Percentiles rank a stretch among this genome's conserved stretches.
These are phyloP conservation scores for Orobanche coerulescens DNA, from an alignment of 257 asterid genomes.

Conservation along the genomic window DNA sequence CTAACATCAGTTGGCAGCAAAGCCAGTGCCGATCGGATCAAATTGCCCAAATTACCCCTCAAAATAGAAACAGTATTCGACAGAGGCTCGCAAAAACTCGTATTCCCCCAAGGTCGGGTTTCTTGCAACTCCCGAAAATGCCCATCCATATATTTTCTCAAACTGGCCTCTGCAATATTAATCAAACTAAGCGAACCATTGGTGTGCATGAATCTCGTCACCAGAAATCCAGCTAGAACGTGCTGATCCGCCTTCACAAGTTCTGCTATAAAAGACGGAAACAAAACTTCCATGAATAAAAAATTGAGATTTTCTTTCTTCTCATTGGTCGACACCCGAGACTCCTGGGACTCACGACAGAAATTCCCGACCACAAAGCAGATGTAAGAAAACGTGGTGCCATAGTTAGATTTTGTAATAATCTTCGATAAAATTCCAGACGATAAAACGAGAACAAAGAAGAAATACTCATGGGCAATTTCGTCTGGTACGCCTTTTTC, in stretches of 20 bases:
- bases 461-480: slow-evolving; percentile 36
- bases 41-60: slow-evolving; percentile 35
- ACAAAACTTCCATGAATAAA: slow-evolving; percentile 46
- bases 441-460: slow-evolving; percentile 53
- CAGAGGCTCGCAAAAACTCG: slow-evolving; percentile 31
- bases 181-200: slow-evolving; percentile 61
- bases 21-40: slow-evolving; percentile 51
- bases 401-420: slow-evolving; percentile 44
- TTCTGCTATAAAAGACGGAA: slow-evolving; percentile 73
- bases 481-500: slow-evolving; percentile 47
- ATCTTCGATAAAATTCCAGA: slow-evolving; percentile 54
- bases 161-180: slow-evolving; percentile 60
- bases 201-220: slow-evolving; percentile 57
- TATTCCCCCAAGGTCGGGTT: slow-evolving; percentile 26
- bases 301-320: slow-evolving; percentile 6
- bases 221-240: slow-evolving; percentile 73
- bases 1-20: slow-evolving; percentile 37
- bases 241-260: slow-evolving; percentile 78
- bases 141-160: slow-evolving; percentile 50
- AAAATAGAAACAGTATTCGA: slow-evolving; percentile 35
- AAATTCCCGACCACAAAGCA: slow-evolving; percentile 75
- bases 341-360: slow-evolving; percentile 56
- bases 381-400: slow-evolving; percentile 57
- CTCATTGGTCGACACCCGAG: slow-evolving; percentile 24
- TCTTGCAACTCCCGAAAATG: slow-evolving; percentile 27